Evolutionary conservation across 1,139 yeast species (phyloP), one percentile per base, ranked within the genome.

Genomic region (Yamadazyma dushanensis): DNA sequence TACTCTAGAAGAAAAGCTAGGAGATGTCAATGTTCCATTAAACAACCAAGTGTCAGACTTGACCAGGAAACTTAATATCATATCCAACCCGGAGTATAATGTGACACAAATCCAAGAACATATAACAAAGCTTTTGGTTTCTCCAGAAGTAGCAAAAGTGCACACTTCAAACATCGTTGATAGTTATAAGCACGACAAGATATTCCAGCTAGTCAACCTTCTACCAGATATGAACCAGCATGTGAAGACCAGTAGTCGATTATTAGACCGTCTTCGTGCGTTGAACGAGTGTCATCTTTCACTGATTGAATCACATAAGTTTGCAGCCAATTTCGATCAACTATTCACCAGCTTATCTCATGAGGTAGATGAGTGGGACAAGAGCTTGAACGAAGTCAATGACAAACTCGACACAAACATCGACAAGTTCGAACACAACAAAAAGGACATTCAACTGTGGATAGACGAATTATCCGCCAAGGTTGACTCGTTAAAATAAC

Each of bases 211-310:
- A 3, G 69, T 68, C 40, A 48, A 44, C 2, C 57, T 51, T 10
- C 51, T 77, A 17, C 65, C 64, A 1, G 56, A 58, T 1, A 54
- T 76, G n/a, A 66, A 65, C 23, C 47, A 47, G 2, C 55, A 67
- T 25, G 57, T 57, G 13, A 43, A 50, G 6, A 45, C 56, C 2
- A 53, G 77, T 1, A 82, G 83, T 0, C 49, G 56, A 3, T 36
- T 78, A 2, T 37, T 73, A 3, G 47, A 56, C 10, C 54, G 86
- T 26, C 55, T 80, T 21, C 65, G 70, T 39, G 55, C 73, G 0
- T 56, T 79, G 31, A 65, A 69, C 39, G 54, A 51, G 0, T 57
- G 77, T 2, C 83, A 79, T 47, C 46, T 64, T 5, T 73, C 68
- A 16, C 40, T 65, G 23, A 63, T 63, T 7, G 52, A 45, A 16